Base-by-base conservation (phyloP, 2,329 filamentous ascomycete species). In the Colletotrichum simmondsii region DNA sequence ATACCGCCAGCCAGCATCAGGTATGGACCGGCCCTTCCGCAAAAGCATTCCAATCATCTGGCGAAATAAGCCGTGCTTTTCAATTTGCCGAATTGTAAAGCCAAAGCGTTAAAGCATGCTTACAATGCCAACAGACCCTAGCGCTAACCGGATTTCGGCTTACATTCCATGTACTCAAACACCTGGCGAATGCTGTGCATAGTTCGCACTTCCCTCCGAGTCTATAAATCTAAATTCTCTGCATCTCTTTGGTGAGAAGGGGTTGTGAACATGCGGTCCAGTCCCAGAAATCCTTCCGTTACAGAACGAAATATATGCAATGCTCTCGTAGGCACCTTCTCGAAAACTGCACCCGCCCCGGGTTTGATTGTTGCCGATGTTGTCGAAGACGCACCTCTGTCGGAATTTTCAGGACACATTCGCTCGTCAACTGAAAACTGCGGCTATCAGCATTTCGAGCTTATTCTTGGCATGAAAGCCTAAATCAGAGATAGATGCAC, bases 91-190 rank as follows among this genome's bases (percentile, higher is more conserved):
- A 37, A 28, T 6, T 46, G 58, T 16, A 61, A 46, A 12, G 58
- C 58, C 3, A 22, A 19, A 5, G 12, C n/a, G n/a, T n/a, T n/a
- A n/a, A n/a, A n/a, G n/a, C n/a, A n/a, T n/a, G n/a, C n/a, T n/a
- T n/a, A n/a, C n/a, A n/a, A n/a, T n/a, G n/a, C n/a, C n/a, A n/a
- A n/a, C n/a, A n/a, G n/a, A n/a, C n/a, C 64, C 75, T 0, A 81
- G 81, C 16, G 80, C 78, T 10, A 75, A 76, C 54, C 85, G 84
- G 83, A 80, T 87, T 42, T 87, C 84, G 4, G 86, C 83, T 5
- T 86, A 85, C 72, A 86, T 63, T 83, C 84, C 42, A 80, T 83
- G 68, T 78, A 79, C 5, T 83, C 84, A 7, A 81, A 82, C 46
- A 78, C 86, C 14, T 85, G 84, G 83, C 82, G 84, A 1, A 77